Percentiles rank a stretch among this genome's conserved stretches.
These are phyloP conservation scores for Neurospora intermedia DNA, from an alignment of 495 filamentous ascomycete genomes.

Conservation along the genomic window DNA sequence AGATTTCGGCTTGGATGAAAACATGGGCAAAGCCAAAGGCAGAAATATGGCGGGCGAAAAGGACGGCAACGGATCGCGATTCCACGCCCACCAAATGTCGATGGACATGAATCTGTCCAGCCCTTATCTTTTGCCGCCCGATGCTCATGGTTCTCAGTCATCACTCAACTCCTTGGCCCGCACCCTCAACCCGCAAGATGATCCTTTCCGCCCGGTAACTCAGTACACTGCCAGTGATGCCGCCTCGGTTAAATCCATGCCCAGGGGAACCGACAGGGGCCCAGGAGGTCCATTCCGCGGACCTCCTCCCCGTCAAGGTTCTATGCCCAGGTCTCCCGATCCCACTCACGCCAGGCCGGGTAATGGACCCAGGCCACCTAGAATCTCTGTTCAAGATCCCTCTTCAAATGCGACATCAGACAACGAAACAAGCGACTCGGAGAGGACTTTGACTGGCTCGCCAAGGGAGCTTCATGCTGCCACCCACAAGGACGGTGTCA, in stretches of 20 bases:
- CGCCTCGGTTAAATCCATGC: conserved; percentile 46
- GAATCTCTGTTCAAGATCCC: background rate
- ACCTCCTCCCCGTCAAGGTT: background rate
- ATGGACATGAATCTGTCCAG: conserved; percentile 71
- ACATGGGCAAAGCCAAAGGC: conserved; percentile 29
- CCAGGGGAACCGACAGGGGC: conserved; percentile 42
- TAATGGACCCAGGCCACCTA: background rate
- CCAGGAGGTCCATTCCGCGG: background rate
- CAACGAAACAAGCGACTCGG: background rate
- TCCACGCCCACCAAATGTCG: conserved; percentile 67
- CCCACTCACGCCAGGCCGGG: background rate
- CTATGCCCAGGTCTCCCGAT: background rate
- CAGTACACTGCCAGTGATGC: conserved; percentile 44
- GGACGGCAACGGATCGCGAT: conserved; percentile 31
- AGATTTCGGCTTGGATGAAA: conserved; percentile 74
- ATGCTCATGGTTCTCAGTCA: conserved; percentile 64
- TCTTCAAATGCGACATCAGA: background rate
- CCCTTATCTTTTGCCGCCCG: conserved; percentile 85
- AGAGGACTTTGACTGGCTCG: background rate
- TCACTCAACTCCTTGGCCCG: conserved; percentile 79
- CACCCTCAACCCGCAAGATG: conserved; percentile 55
- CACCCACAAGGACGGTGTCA: conserved; percentile 16
- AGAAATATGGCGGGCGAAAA: conserved; percentile 40
- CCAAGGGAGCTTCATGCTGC: conserved; percentile 21
- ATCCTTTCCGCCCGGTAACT: conserved; percentile 71